Percentiles rank a stretch among this genome's conserved stretches.
Conservation (phyloP, 176 grass and related monocot species). For the Aegilops speltoides region DNA sequence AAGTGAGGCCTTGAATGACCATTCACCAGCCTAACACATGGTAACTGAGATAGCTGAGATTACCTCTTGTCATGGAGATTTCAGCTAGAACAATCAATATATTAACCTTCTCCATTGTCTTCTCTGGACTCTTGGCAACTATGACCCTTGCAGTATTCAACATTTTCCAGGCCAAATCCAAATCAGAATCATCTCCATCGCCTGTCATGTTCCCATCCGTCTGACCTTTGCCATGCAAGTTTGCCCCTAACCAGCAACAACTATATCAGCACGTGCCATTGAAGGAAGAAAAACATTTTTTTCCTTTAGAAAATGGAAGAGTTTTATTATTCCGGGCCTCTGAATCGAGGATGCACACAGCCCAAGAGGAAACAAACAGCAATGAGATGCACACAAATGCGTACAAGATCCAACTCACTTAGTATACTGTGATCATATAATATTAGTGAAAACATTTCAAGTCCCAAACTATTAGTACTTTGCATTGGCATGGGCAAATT, state of each 20-base stretch:
- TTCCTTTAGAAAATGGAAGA: background rate
- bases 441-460: background rate
- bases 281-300: conserved; percentile 1
- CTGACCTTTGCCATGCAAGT: conserved; percentile 43
- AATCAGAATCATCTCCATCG: conserved; percentile 85
- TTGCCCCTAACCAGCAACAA: conserved; percentile 38
- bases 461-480: conserved; percentile 8
- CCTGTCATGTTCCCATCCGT: conserved; percentile 37
- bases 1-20: background rate
- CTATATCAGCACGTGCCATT: conserved; percentile 18
- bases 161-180: conserved; percentile 94
- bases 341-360: background rate
- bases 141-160: conserved; percentile 90
- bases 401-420: background rate
- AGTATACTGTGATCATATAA: background rate
- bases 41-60: background rate
- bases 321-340: background rate
- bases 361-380: background rate
- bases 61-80: conserved; percentile 87
- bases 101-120: conserved; percentile 70
- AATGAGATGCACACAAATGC: background rate
- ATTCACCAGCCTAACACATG: background rate
- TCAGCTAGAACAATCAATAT: conserved; percentile 66
- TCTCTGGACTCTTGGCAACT: conserved; percentile 61
- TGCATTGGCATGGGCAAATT: background rate